Conservation (phyloP, 2,329 filamentous ascomycete species). For the Thermomyces lanuginosus region DNA sequence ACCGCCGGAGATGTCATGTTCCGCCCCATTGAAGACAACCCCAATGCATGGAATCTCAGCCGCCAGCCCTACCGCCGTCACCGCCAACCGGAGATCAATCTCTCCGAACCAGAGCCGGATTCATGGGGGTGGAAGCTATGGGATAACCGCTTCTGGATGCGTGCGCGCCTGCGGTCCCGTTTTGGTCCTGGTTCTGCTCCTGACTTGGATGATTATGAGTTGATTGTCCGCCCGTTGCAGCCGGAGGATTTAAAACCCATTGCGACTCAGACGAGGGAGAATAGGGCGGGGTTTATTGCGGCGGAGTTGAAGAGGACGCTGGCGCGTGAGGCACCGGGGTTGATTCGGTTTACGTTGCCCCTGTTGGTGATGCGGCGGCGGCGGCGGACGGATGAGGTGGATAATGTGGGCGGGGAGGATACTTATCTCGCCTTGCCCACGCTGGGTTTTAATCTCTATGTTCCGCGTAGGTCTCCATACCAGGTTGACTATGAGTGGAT, state of each 20-base stretch:
- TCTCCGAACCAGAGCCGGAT: too few species aligned
- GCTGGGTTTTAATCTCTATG: conserved; percentile 10
- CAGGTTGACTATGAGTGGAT: conserved; percentile 22
- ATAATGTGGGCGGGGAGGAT: conserved; percentile 1
- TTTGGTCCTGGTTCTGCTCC: too few species aligned
- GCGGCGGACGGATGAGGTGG: background rate
- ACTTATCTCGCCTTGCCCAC: conserved; percentile 16
- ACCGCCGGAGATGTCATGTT: conserved; percentile 35
- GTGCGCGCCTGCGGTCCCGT: too few species aligned
- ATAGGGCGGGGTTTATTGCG: too few species aligned
- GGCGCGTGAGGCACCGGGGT: too few species aligned
- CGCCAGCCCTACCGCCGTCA: background rate
- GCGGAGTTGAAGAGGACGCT: too few species aligned
- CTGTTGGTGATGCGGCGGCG: conserved; percentile 7
- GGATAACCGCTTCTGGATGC: conserved; percentile 42
- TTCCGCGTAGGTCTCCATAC: conserved; percentile 4
- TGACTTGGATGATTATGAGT: too few species aligned
- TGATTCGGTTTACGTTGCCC: conserved; percentile 25
- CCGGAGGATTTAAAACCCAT: conserved; percentile 15
- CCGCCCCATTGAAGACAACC: conserved; percentile 18
- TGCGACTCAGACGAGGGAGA: too few species aligned
- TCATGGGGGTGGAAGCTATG: conserved; percentile 33
- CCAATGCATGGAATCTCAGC: conserved; percentile 1
- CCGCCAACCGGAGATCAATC: background rate
- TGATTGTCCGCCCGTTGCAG: conserved; percentile 27